These are phyloP conservation scores for Vanrija humicola DNA, from an alignment of 1,284 basidiomycete genomes.

Conservation along the genomic window DNA sequence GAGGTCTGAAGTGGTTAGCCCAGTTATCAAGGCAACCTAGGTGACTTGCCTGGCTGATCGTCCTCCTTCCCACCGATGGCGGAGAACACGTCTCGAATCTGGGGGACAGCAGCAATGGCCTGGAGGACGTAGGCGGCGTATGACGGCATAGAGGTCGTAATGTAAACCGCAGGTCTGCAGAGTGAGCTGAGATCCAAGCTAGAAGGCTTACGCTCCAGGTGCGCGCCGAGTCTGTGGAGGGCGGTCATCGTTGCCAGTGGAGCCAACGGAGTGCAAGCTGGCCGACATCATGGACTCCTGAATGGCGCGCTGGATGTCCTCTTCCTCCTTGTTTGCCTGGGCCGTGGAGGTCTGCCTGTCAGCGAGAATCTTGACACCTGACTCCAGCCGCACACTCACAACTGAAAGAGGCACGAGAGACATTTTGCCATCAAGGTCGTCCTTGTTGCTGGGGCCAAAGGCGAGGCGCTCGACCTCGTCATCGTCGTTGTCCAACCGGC, in stretches of 20 bases:
- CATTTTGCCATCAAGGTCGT: constrained; percentile 31
- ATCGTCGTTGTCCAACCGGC: constrained; percentile 3
- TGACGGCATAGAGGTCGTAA: constrained; percentile 13
- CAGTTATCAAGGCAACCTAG: background rate
- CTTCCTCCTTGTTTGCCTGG: constrained; percentile 30
- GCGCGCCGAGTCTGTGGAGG: constrained; percentile 15
- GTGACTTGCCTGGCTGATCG: background rate
- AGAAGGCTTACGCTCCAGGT: constrained; percentile 31
- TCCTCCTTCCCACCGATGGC: background rate
- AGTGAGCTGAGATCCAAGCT: background rate
- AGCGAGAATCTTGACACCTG: background rate
- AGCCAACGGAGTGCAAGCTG: constrained; percentile 35
- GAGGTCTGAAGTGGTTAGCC: background rate
- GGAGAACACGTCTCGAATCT: constrained; percentile 25
- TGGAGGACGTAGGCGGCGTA: constrained; percentile 35
- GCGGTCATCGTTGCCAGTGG: constrained; percentile 2
- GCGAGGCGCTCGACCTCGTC: constrained; percentile 7
- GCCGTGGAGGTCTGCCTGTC: no score
- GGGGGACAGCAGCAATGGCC: constrained; percentile 37
- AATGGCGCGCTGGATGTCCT: constrained; percentile 41
- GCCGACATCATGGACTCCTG: constrained; percentile 46
- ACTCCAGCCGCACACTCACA: background rate
- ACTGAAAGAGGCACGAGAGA: constrained; percentile 18
- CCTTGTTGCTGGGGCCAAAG: constrained; percentile 41
- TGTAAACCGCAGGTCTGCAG: constrained; percentile 13